Percentiles rank a stretch among this genome's conserved stretches.
phyloP scores from a whole-genome alignment of 257 asterid species.

The Rubia yunnanensis region DNA sequence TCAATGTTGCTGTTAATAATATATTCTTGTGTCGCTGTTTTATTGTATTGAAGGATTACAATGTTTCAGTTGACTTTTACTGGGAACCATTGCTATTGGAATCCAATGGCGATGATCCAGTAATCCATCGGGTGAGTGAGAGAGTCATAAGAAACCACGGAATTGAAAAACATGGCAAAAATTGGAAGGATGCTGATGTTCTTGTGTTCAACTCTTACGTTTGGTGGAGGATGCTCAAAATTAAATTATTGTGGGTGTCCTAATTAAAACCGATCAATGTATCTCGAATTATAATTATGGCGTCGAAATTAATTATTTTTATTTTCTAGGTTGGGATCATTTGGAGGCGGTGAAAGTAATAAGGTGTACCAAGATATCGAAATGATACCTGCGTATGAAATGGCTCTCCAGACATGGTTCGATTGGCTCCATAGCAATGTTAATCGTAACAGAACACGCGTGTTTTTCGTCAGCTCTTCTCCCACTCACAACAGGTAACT shows the following conservation, averaged over 20 bases:
- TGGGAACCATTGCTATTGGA: conserved; percentile 67
- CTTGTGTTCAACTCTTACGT: conserved; percentile 44
- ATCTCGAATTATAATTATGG: too few species aligned
- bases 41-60: conserved; percentile 39
- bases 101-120: conserved; percentile 42
- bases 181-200: conserved; percentile 56
- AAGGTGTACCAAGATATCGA: conserved; percentile 27
- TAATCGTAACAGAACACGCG: conserved; percentile 36
- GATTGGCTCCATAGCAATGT: conserved; percentile 49
- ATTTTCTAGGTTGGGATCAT: conserved; percentile 44
- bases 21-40: not conserved
- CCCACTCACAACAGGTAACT: conserved; percentile 42
- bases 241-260: conserved; percentile 37
- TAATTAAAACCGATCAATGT: not conserved
- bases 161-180: conserved; percentile 47
- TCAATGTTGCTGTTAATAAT: not conserved
- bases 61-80: conserved; percentile 51
- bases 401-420: conserved; percentile 55
- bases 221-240: conserved; percentile 44
- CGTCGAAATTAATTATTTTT: not conserved
- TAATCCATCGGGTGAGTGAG: conserved; percentile 15
- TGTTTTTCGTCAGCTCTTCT: conserved; percentile 52
- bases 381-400: conserved; percentile 40
- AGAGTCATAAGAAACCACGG: conserved; percentile 26
- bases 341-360: conserved; percentile 32